phyloP scores from a whole-genome alignment of 768 basidiomycete species.

The Lentinula raphanica region DNA sequence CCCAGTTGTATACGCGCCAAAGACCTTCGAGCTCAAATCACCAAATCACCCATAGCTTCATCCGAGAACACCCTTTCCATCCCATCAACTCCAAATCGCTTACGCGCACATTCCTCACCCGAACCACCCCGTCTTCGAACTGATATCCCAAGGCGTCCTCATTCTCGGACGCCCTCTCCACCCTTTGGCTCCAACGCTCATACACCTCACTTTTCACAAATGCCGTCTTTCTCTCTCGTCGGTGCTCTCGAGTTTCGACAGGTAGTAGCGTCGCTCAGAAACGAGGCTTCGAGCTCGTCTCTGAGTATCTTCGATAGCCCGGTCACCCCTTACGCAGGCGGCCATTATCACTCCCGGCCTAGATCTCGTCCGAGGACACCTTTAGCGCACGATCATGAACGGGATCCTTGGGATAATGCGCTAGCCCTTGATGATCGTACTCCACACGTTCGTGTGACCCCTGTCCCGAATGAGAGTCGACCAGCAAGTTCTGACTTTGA shows the following conservation, averaged over 20 bases:
- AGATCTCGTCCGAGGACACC: conserved; percentile 24
- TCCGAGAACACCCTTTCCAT: conserved; percentile 23
- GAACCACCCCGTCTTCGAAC: conserved; percentile 19
- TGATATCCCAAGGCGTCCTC: conserved; percentile 36
- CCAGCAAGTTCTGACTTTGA: conserved; percentile 8
- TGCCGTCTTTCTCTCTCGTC: conserved; percentile 86
- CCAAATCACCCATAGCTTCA: conserved; percentile 9
- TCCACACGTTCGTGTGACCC: conserved; percentile 25
- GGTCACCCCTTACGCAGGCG: conserved; percentile 66
- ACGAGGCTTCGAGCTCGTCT: conserved; percentile 56
- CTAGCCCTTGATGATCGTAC: conserved; percentile 45
- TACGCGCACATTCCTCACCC: conserved; percentile 26
- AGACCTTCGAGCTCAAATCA: too few relatives aligned
- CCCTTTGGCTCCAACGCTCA: conserved; percentile 16
- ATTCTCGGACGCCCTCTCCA: conserved; percentile 50
- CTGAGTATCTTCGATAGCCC: conserved; percentile 63
- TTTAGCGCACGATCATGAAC: conserved; percentile 26
- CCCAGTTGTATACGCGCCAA: too few relatives aligned
- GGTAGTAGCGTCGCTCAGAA: conserved; percentile 75
- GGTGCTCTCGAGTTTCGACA: conserved; percentile 95
- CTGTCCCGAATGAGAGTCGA: conserved; percentile 19
- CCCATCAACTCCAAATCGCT: conserved; percentile 26
- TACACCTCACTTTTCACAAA: conserved; percentile 33
- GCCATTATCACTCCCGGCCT: conserved; percentile 56
- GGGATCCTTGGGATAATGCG: conserved; percentile 47